These are phyloP conservation scores for Coprinopsis marcescibilis DNA, from an alignment of 768 basidiomycete species.

Conservation along the genomic window DNA sequence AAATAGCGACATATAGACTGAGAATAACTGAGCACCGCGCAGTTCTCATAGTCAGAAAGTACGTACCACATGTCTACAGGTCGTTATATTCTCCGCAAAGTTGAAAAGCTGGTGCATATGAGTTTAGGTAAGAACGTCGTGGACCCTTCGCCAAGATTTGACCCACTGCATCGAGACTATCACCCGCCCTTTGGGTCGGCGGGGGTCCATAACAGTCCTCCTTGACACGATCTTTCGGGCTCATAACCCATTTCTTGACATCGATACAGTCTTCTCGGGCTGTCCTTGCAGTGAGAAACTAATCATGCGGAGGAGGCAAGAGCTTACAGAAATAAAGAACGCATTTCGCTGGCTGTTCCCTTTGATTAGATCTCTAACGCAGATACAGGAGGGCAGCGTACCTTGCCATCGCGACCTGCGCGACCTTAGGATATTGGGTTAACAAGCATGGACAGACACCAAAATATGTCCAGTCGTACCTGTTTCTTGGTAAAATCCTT, in stretches of 20 bases:
- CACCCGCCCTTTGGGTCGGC: slow-evolving; percentile 61
- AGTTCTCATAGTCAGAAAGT: not conserved
- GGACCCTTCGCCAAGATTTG: not conserved
- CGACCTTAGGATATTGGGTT: slow-evolving; percentile 42
- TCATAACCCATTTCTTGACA: slow-evolving; percentile 47
- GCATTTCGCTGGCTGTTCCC: slow-evolving; percentile 83
- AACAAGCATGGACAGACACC: slow-evolving; percentile 3
- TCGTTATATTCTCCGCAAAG: slow-evolving; percentile 51
- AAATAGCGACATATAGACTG: slow-evolving; percentile 69
- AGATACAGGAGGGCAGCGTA: slow-evolving; percentile 31
- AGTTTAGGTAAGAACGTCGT: not conserved
- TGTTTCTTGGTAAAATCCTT: slow-evolving; percentile 86
- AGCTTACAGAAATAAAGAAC: slow-evolving; percentile 74
- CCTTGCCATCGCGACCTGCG: slow-evolving; percentile 72
- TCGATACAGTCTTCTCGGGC: slow-evolving; percentile 70
- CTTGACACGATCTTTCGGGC: slow-evolving; percentile 41
- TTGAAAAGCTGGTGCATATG: slow-evolving; percentile 25
- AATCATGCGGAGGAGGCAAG: not conserved
- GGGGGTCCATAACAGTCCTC: slow-evolving; percentile 43
- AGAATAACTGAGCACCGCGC: not conserved
- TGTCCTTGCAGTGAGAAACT: slow-evolving; percentile 20
- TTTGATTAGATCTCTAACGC: too few relatives aligned
- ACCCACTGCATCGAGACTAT: slow-evolving; percentile 60
- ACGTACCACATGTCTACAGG: slow-evolving; percentile 71
- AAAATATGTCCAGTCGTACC: slow-evolving; percentile 33